phyloP scores from a whole-genome alignment of 352 stramenopile genomes.

The Phytophthora multivora region DNA sequence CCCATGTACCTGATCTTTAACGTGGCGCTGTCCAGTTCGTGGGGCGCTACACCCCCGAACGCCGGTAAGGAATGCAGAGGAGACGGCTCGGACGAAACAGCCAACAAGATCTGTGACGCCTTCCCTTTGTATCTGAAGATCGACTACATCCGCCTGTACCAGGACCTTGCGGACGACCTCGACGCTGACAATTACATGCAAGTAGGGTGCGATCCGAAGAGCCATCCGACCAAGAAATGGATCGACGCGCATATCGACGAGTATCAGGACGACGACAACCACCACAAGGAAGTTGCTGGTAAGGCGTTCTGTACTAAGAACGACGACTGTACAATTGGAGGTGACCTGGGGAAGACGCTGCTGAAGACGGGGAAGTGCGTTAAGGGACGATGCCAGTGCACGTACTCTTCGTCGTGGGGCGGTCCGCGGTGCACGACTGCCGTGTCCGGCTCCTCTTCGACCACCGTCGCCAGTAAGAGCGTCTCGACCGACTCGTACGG shows the following conservation, averaged over 20 bases:
- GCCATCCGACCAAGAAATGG: slow-evolving; percentile 52
- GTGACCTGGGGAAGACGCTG: slow-evolving; percentile 7
- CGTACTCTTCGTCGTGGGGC: slow-evolving; percentile 41
- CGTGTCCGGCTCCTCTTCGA: slow-evolving; percentile 17
- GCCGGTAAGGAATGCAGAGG: slow-evolving; percentile 26
- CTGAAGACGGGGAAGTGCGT: slow-evolving; percentile 46
- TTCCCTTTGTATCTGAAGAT: slow-evolving; percentile 71
- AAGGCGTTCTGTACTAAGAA: slow-evolving; percentile 53
- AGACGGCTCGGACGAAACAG: slow-evolving; percentile 17
- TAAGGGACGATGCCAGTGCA: slow-evolving; percentile 44
- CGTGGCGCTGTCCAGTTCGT: slow-evolving; percentile 44
- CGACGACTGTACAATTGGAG: slow-evolving; percentile 60
- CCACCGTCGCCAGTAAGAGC: slow-evolving; percentile 7
- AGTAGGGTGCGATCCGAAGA: slow-evolving; percentile 45
- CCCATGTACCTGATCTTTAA: slow-evolving; percentile 64
- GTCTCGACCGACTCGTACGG: slow-evolving; percentile 36
- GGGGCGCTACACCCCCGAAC: slow-evolving; percentile 44
- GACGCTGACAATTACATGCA: slow-evolving; percentile 44
- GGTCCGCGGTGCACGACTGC: slow-evolving; percentile 58
- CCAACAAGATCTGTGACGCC: slow-evolving; percentile 44
- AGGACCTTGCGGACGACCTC: slow-evolving; percentile 47
- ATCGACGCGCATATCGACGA: slow-evolving; percentile 52
- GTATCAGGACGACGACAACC: slow-evolving; percentile 59
- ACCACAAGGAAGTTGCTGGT: slow-evolving; percentile 48
- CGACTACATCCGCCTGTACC: slow-evolving; percentile 90